These are phyloP conservation scores for Rasamsonia emersonii DNA, from an alignment of 2,329 filamentous ascomycete species.

Conservation along the genomic window DNA sequence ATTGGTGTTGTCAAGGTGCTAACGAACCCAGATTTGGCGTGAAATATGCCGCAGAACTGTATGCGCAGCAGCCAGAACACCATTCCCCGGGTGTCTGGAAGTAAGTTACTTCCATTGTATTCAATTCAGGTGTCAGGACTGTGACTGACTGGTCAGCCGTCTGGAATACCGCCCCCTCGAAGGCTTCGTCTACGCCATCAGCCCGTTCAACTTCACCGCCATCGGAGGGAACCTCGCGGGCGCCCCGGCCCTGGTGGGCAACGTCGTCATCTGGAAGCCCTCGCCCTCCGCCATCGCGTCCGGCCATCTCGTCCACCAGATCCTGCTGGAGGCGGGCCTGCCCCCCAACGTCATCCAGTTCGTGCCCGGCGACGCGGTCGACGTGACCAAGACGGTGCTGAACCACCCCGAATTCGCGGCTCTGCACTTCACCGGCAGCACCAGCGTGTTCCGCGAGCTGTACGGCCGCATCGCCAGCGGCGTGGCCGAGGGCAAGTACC, in stretches of 20 bases:
- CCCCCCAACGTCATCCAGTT: constrained; percentile 87
- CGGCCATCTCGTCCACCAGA: constrained; percentile 81
- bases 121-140: too few species aligned
- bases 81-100: constrained; percentile 84
- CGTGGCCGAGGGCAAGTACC: constrained; percentile 72
- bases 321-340: constrained; percentile 59
- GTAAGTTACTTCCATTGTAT: too few species aligned
- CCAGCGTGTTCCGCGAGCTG: constrained; percentile 77
- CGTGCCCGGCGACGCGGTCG: constrained; percentile 75
- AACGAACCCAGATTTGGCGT: constrained; percentile 61
- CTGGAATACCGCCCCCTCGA: constrained; percentile 82
- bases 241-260: constrained; percentile 79
- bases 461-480: constrained; percentile 79
- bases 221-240: constrained; percentile 79
- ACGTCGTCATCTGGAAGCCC: constrained; percentile 94
- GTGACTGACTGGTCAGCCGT: constrained; percentile 38
- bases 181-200: constrained; percentile 89
- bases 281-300: constrained; percentile 77
- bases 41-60: constrained; percentile 84
- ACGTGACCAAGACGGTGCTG: constrained; percentile 69
- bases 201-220: constrained; percentile 94
- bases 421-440: constrained; percentile 94
- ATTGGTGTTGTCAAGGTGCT: background rate
- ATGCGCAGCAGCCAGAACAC: constrained; percentile 76
- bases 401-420: constrained; percentile 72